phyloP scores from a whole-genome alignment of 2,329 filamentous ascomycete species.

The Aspergillus viridinutans region DNA sequence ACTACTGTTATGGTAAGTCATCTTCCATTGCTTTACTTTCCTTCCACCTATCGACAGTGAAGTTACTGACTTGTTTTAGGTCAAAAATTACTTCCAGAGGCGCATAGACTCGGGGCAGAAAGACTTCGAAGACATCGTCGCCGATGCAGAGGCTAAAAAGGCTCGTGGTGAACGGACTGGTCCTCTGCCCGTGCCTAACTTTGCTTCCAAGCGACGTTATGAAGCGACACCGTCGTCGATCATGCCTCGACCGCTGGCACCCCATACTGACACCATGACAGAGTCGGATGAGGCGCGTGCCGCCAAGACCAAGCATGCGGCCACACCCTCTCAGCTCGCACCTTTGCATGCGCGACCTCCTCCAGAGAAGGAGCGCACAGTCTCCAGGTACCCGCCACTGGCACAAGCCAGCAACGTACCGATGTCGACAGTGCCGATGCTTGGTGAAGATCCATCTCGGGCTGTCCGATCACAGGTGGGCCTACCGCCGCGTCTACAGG shows the following conservation, averaged over 20 bases:
- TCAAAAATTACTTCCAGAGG: constrained; percentile 49
- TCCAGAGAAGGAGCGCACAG: constrained; percentile 34
- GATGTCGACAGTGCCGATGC: constrained; percentile 21
- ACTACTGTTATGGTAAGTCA: constrained; percentile 48
- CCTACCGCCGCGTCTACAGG: constrained; percentile 31
- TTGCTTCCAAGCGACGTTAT: constrained; percentile 46
- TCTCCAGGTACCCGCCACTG: constrained; percentile 35
- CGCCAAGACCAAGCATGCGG: constrained; percentile 27
- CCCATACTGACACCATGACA: constrained; percentile 35
- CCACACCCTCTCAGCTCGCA: constrained; percentile 28
- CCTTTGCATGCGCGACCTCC: constrained; percentile 28
- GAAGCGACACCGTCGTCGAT: constrained; percentile 42
- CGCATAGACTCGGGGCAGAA: constrained; percentile 41
- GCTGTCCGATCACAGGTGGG: constrained; percentile 29
- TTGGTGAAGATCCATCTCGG: constrained; percentile 33
- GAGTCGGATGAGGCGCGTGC: constrained; percentile 31
- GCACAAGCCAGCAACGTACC: constrained; percentile 36
- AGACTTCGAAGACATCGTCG: constrained; percentile 42
- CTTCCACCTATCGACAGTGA: background rate
- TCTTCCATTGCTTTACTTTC: background rate
- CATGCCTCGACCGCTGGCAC: constrained; percentile 39
- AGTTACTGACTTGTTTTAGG: constrained; percentile 25
- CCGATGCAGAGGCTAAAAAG: constrained; percentile 43
- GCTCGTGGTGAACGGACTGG: constrained; percentile 42
- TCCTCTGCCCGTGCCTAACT: constrained; percentile 40